Base-by-base conservation (phyloP, 768 basidiomycete species). In the Xerocomus brunneocitrinus region DNA sequence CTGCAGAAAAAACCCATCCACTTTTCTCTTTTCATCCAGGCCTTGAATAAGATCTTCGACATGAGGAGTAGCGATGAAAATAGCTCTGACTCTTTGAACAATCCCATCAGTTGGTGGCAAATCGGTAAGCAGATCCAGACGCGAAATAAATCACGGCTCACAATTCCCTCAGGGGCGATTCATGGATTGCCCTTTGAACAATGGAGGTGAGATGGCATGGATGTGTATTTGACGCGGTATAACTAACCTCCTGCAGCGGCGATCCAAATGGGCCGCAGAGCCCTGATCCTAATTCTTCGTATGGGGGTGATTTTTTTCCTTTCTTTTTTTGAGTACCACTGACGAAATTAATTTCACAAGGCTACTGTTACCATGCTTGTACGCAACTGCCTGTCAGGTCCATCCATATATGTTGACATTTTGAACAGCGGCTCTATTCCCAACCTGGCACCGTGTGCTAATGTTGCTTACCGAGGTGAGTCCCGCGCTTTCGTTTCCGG, bases 71-170 rank as follows among this genome's bases (percentile, higher is more conserved):
- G 31, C 4, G 3, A 53, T 19, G n/a, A 1, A 1, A 13, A 47
- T 4, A 50, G 48, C 36, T 44, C 58, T 19, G 25, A 52, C 24
- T 60, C 43, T 30, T 14, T 53, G 3, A 44, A 62, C 5, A 62
- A 59, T 0, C 61, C 61, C 13, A 62, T 62, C 44, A 56, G 61
- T 19, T 62, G 54, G 54, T 62, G 57, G 61, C 61, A 63, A 32
- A 56, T 62, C 0, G 58, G 61, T 63, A 44, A 42, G 48, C 2
- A 8, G 9, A 31, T 36, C 2, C 16, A 27, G 9, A 27, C 2
- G 8, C 9, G 6, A 22, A 9, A 28, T n/a, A 9, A 13, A 12
- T 38, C 14, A 10, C 1, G 0, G 2, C 44, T 56, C n/a, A 59
- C 6, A 8, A 6, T 27, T 30, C 7, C 31, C 7, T 36, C 42